phyloP scores from a whole-genome alignment of 352 stramenopile genomes.

The Elongisporangium undulatum region DNA sequence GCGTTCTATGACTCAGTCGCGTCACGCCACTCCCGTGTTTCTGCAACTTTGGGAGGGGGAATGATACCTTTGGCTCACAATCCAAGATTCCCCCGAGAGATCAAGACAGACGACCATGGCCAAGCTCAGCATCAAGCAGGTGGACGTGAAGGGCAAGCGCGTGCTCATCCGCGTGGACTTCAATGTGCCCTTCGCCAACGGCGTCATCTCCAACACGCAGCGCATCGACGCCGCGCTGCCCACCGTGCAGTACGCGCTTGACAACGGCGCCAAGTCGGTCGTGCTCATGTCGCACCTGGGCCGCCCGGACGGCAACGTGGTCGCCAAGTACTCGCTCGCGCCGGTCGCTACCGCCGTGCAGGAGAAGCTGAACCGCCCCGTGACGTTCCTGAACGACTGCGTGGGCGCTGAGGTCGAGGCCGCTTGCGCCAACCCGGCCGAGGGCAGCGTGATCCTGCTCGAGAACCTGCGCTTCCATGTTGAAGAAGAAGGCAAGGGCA shows the following conservation, averaged over 20 bases:
- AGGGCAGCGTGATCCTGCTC: constrained; percentile 92
- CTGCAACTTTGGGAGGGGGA: background rate
- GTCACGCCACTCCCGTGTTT: background rate
- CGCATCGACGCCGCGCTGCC: constrained; percentile 96
- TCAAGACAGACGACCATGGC: constrained; percentile 37
- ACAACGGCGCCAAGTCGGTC: constrained; percentile 96
- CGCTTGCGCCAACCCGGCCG: constrained; percentile 55
- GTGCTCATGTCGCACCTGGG: constrained; percentile 99
- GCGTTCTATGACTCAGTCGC: background rate
- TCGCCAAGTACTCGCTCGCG: constrained; percentile 95
- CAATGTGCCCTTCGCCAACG: constrained; percentile 98
- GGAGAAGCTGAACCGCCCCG: constrained; percentile 87
- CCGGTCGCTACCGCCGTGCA: constrained; percentile 92
- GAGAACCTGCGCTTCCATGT: constrained; percentile 99
- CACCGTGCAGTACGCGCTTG: constrained; percentile 97
- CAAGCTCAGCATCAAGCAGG: constrained; percentile 90
- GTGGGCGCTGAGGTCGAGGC: constrained; percentile 90
- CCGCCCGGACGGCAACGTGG: constrained; percentile 93
- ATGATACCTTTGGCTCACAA: background rate
- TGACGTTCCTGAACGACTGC: constrained; percentile 96
- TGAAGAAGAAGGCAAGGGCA: constrained; percentile 93
- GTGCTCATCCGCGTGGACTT: constrained; percentile 99
- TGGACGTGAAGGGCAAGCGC: constrained; percentile 95
- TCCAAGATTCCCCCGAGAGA: background rate
- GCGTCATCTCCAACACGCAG: constrained; percentile 98